Evolutionary conservation across 2,329 filamentous ascomycete genomes (phyloP).

Genomic region (Microdochium nivale): DNA sequence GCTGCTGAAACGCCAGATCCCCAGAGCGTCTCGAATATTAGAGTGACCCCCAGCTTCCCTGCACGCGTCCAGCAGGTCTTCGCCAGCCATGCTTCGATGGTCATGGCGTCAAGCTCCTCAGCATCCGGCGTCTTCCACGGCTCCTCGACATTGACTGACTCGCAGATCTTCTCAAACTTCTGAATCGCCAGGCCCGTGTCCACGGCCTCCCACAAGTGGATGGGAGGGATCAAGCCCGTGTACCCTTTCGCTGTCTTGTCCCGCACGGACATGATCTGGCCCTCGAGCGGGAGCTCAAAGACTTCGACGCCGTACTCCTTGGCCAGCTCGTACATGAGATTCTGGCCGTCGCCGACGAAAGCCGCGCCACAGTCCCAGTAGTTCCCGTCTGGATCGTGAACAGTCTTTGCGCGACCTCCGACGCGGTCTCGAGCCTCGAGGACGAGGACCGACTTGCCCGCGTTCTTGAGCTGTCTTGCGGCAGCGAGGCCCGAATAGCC

Average conservation of each 20-base stretch:
- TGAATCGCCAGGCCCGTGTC: conserved; percentile 3
- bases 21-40: background rate
- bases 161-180: conserved; percentile 5
- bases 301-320: conserved; percentile 3
- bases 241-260: conserved; percentile 4
- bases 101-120: conserved; percentile 4
- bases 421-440: conserved; percentile 8
- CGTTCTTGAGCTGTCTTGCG: conserved; percentile 4
- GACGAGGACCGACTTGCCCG: conserved; percentile 3
- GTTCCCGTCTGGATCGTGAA: conserved; percentile 4
- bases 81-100: conserved; percentile 3
- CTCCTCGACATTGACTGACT: conserved; percentile 5
- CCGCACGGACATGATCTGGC: conserved; percentile 5
- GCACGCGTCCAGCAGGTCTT: background rate
- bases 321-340: conserved; percentile 6
- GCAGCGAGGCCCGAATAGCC: conserved; percentile 6
- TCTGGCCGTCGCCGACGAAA: conserved; percentile 10
- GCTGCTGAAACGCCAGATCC: background rate
- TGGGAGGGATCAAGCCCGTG: conserved; percentile 6
- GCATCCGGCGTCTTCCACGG: conserved; percentile 5
- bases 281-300: conserved; percentile 1
- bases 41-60: background rate
- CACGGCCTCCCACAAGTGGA: conserved; percentile 6
- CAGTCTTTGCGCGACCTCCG: conserved; percentile 6
- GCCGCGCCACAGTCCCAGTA: conserved; percentile 12